A percentile compares a stretch with the other conserved stretches of the same genome.
Evolutionary conservation across 1,284 basidiomycete genomes (phyloP).

Genomic region (Malassezia restricta): DNA sequence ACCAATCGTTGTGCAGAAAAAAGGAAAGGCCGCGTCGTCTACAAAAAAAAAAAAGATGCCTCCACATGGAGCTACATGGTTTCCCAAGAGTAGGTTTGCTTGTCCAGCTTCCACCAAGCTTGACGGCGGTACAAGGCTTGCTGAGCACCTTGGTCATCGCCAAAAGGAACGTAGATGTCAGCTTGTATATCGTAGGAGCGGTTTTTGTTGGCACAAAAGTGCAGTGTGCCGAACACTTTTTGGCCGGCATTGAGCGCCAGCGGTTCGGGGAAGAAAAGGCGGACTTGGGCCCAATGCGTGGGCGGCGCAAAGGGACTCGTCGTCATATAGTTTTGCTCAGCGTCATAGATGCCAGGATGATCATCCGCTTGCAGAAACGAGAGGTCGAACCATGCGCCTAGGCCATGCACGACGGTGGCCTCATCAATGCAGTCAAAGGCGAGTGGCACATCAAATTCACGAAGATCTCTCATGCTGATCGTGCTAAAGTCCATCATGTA

Average conservation of each 20-base stretch:
- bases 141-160: slow-evolving; percentile 14
- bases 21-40: not conserved
- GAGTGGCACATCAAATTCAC: slow-evolving; percentile 32
- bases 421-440: slow-evolving; percentile 24
- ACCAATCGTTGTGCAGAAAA: not conserved
- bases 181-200: slow-evolving; percentile 34
- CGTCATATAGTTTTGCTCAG: slow-evolving; percentile 22
- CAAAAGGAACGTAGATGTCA: slow-evolving; percentile 14
- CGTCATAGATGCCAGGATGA: slow-evolving; percentile 1
- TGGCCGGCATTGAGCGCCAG: slow-evolving; percentile 38
- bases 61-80: not conserved
- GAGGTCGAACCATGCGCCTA: slow-evolving; percentile 42
- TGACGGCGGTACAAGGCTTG: slow-evolving; percentile 14
- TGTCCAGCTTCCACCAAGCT: slow-evolving; percentile 34
- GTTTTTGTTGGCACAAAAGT: slow-evolving; percentile 33
- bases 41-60: slow-evolving; percentile 4
- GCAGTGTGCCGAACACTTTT: slow-evolving; percentile 28
- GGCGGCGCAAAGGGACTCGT: slow-evolving; percentile 37
- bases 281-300: slow-evolving; percentile 43
- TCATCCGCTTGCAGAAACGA: slow-evolving; percentile 23
- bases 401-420: slow-evolving; percentile 29
- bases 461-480: slow-evolving; percentile 25
- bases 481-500: slow-evolving; percentile 35
- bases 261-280: slow-evolving; percentile 34
- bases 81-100: slow-evolving; percentile 41